Evolutionary conservation across 768 basidiomycete genomes (phyloP), one percentile per base, ranked within the genome.

Genomic region (Mycena galopus): DNA sequence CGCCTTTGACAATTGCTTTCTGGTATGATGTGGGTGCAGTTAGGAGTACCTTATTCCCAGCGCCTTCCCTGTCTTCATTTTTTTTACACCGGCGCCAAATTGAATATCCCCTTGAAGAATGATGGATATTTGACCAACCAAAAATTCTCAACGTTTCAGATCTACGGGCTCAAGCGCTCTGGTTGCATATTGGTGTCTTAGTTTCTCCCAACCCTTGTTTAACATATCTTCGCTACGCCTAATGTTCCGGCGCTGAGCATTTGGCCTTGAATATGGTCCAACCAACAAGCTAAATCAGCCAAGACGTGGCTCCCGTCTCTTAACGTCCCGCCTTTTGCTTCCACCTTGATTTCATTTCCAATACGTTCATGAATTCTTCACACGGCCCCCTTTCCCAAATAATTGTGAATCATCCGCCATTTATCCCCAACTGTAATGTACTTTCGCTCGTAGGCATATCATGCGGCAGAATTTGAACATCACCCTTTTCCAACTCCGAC

Each of bases 51-150:
- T 55, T 29, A 55, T 55, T 55, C 53, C 53, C 53, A 55, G 53
- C 53, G 53, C 27, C 53, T 55, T 55, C 53, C 53, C 27, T 55
- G 53, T 29, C 53, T 55, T 55, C 53, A 55, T 55, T 55, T 55
- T 23, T 51, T 51, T 33, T 57, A 32, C 56, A 33, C 14, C 30
- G 56, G 16, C 56, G 30, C 56, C n/a, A 23, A 57, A 57, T n/a
- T n/a, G n/a, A n/a, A n/a, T n/a, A 57, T 57, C 29, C 56, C 56
- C 56, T 57, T 57, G 56, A 57, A 57, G 56, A 57, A 57, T 57
- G 56, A 57, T 57, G 32, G 56, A 57, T 33, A 57, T 33, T 57
- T 57, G 56, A 57, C 56, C 56, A 57, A 33, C 30, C 56, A 33
- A 57, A 35, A 33, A 17, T 57, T 57, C 17, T 57, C 56, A 57